Evolutionary conservation across 2,329 filamentous ascomycete genomes (phyloP).

Genomic region (Phyllosticta capitalensis): DNA sequence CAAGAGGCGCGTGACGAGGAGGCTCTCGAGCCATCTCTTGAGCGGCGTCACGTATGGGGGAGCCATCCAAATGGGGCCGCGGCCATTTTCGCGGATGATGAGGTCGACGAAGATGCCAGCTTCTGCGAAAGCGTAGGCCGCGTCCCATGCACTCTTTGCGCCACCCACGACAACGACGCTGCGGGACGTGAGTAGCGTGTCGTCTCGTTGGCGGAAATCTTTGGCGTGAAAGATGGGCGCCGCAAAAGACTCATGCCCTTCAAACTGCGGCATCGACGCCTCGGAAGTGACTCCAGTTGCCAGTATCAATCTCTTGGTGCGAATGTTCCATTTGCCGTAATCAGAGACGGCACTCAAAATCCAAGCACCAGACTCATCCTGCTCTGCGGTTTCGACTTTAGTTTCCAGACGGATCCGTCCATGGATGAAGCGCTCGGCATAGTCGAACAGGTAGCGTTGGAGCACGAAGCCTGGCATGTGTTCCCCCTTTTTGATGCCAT

Average conservation of each 20-base stretch:
- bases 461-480: conserved; percentile 52
- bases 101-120: conserved; percentile 38
- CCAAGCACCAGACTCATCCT: conserved; percentile 27
- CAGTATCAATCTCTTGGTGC: conserved; percentile 45
- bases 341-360: conserved; percentile 10
- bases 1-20: conserved; percentile 56
- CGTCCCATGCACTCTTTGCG: conserved; percentile 55
- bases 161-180: conserved; percentile 49
- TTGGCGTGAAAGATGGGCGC: conserved; percentile 50
- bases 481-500: conserved; percentile 36
- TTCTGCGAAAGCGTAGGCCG: conserved; percentile 48
- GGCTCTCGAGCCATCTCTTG: conserved; percentile 58
- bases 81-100: conserved; percentile 49
- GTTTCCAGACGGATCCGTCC: conserved; percentile 42
- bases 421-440: conserved; percentile 40
- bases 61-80: conserved; percentile 51
- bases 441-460: conserved; percentile 46
- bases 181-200: conserved; percentile 21
- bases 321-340: conserved; percentile 14
- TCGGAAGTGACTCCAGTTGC: conserved; percentile 53
- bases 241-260: conserved; percentile 41
- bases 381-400: conserved; percentile 40
- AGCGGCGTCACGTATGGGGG: conserved; percentile 48
- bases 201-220: conserved; percentile 37
- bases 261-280: conserved; percentile 45